Evolutionary conservation across 257 asterid species (phyloP).

Genomic region (Scutellaria barbata): DNA sequence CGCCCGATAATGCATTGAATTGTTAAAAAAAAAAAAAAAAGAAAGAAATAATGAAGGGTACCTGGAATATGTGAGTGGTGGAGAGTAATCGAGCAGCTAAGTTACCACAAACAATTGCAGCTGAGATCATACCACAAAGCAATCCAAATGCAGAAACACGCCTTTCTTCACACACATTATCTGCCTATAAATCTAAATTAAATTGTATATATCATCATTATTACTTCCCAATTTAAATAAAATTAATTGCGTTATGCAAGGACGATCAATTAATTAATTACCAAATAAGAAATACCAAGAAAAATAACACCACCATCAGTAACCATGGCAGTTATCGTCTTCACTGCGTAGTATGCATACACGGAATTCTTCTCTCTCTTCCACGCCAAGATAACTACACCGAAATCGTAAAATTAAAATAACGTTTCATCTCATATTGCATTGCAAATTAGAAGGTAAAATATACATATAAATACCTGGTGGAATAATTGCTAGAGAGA

Average conservation of each 20-base stretch:
- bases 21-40: neutral
- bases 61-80: constrained; percentile 51
- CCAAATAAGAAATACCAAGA: constrained; percentile 10
- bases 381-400: constrained; percentile 43
- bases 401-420: neutral
- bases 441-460: too few species aligned
- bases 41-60: neutral
- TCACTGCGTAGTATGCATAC: constrained; percentile 49
- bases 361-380: constrained; percentile 42
- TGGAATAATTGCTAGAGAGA: constrained; percentile 49
- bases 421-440: too few species aligned
- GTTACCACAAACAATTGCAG: constrained; percentile 45
- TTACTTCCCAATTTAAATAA: neutral
- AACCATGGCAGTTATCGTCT: constrained; percentile 50
- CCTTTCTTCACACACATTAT: constrained; percentile 44
- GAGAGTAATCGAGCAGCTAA: constrained; percentile 53
- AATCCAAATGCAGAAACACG: constrained; percentile 56
- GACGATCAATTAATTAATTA: neutral
- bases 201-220: too few species aligned
- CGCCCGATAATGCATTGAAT: neutral
- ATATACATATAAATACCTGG: constrained; percentile 26
- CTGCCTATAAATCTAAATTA: constrained; percentile 39
- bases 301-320: constrained; percentile 6
- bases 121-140: constrained; percentile 45
- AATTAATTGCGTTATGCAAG: neutral